Percentiles rank a stretch among this genome's conserved stretches.
These are phyloP conservation scores for Paraphoma chrysanthemicola DNA, from an alignment of 2,329 filamentous ascomycete genomes.

Conservation along the genomic window DNA sequence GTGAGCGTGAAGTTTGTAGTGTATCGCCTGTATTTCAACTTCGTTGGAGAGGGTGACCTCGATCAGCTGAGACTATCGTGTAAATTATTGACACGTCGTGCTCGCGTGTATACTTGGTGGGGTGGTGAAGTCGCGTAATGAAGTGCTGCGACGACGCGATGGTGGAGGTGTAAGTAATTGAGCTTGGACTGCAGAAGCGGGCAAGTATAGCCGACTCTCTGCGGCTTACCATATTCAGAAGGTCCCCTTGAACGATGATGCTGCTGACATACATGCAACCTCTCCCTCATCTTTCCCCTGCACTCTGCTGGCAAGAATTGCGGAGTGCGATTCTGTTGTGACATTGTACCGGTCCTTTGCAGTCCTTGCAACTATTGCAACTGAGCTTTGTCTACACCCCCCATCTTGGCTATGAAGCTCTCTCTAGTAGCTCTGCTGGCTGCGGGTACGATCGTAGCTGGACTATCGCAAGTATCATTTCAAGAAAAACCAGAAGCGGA, in stretches of 20 bases:
- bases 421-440: slow-evolving; percentile 12
- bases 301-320: too few relatives aligned
- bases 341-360: background rate
- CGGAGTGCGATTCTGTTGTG: too few relatives aligned
- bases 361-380: background rate
- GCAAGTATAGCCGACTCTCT: slow-evolving; percentile 8
- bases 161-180: background rate
- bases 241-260: background rate
- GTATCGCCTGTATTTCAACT: too few relatives aligned
- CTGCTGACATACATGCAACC: background rate
- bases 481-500: slow-evolving; percentile 35
- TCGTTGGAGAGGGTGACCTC: too few relatives aligned
- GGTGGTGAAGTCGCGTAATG: background rate
- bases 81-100: too few relatives aligned
- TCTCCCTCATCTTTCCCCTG: background rate
- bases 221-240: slow-evolving; percentile 3
- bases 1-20: background rate
- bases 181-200: slow-evolving; percentile 1
- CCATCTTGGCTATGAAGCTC: slow-evolving; percentile 24
- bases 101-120: background rate
- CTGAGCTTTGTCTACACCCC: background rate
- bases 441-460: slow-evolving; percentile 8
- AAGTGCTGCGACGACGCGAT: background rate
- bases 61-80: too few relatives aligned
- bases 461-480: slow-evolving; percentile 37